Evolutionary conservation across 1,139 yeast species (phyloP), one percentile per base, ranked within the genome.

Genomic region (Saccharomyces hybrid): DNA sequence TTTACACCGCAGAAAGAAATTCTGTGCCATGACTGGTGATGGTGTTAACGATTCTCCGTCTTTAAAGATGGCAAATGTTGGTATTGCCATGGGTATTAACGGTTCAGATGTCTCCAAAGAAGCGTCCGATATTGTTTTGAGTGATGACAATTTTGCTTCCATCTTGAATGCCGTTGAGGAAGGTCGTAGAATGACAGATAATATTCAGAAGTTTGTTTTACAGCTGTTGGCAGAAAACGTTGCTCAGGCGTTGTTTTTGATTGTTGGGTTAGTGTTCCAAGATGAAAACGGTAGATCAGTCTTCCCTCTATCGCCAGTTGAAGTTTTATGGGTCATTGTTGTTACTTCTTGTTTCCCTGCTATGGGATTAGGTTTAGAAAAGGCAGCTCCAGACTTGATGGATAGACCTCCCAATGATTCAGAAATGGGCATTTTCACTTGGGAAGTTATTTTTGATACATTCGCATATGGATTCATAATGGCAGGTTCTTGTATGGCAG

Each of bases 1-100:
- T 1, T 78, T 93, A 62, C 98, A 93, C 71, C 80, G 84, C 66
- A 81, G 96, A 64, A 96, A 96, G 29, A 96, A 93, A 71, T 85
- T 93, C 60, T 98, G 95, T 57, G 99, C 98, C 42, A 93, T 93
- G 99, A 93, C 99, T 9, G 99, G 99, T 62, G 99, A 93, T 72
- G 99, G 99, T 73, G 99, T 93, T 28, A 93, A 93, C 69, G 99
- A 93, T 73, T 97, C 99, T 0, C 99, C 99, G n/a, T 98, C 99
- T 4, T 79, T 93, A 65, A 93, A 93, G 71, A 78, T 91, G 66
- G 99, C 99, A 2, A 96, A 93, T 71, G 95, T 93, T 64, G 99
- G 99, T 64, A 91, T 93, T 67, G 88, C 96, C 32, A 93, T 93
- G 99, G 99, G 99, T 58, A 82, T 85, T 64, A 83, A 87, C 70